These are phyloP conservation scores for Circinella umbellata DNA, from an alignment of 371 early-diverging fungal genomes.

Conservation along the genomic window DNA sequence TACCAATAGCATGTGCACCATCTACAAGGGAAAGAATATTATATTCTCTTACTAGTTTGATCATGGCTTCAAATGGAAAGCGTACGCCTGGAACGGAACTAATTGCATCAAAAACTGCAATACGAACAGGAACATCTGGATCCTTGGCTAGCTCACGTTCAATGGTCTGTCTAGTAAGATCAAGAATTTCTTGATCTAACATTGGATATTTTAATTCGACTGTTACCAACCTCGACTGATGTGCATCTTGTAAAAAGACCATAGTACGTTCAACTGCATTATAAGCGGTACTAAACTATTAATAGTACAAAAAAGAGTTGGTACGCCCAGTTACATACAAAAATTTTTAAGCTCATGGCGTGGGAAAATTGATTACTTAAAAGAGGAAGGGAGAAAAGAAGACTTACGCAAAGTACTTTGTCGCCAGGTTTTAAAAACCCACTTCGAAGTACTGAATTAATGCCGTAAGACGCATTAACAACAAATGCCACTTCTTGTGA, in stretches of 20 bases:
- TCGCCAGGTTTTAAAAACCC: slow-evolving; percentile 41
- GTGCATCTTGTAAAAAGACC: slow-evolving; percentile 39
- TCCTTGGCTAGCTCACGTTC: slow-evolving; percentile 30
- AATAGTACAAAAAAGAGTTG: neutral
- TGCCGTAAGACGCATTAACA: slow-evolving; percentile 48
- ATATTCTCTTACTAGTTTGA: slow-evolving; percentile 48
- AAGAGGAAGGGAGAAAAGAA: neutral
- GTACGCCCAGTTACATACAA: too few relatives aligned
- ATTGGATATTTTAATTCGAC: slow-evolving; percentile 37
- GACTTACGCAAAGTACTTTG: slow-evolving; percentile 37
- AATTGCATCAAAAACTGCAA: slow-evolving; percentile 65
- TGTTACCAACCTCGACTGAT: slow-evolving; percentile 34
- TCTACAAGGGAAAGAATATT: slow-evolving; percentile 68
- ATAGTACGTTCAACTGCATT: slow-evolving; percentile 46
- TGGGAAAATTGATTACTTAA: too few relatives aligned
- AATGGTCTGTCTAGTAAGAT: slow-evolving; percentile 29
- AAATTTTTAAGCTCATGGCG: neutral
- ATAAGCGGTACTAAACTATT: slow-evolving; percentile 52
- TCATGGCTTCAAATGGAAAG: slow-evolving; percentile 65
- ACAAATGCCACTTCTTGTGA: slow-evolving; percentile 47
- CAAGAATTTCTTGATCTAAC: slow-evolving; percentile 37
- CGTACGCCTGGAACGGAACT: slow-evolving; percentile 58
- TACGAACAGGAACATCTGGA: slow-evolving; percentile 36
- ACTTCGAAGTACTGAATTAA: slow-evolving; percentile 49
- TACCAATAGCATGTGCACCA: slow-evolving; percentile 74